Conservation (phyloP, 306 rosid species). For the Castanopsis chinensis region DNA sequence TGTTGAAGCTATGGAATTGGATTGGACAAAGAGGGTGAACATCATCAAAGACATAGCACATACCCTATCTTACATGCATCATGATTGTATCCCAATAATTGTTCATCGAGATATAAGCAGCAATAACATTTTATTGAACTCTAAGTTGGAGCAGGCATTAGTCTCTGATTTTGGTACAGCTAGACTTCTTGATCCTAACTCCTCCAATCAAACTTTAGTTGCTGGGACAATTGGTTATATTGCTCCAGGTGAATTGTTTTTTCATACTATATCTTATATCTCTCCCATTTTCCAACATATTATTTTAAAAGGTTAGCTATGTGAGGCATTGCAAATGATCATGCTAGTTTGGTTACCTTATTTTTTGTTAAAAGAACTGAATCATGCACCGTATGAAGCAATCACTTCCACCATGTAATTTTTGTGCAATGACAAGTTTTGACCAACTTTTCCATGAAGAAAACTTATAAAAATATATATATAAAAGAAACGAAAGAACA, state of each 20-base stretch:
- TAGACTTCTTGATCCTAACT: too few species aligned
- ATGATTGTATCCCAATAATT: slow-evolving; percentile 16
- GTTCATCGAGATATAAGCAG: slow-evolving; percentile 16
- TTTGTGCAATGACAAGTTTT: neutral
- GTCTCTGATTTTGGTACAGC: too few species aligned
- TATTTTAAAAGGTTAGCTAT: too few species aligned
- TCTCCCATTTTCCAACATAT: too few species aligned
- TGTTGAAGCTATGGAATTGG: slow-evolving; percentile 11
- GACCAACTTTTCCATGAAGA: neutral
- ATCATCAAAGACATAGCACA: slow-evolving; percentile 5
- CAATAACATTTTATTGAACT: neutral
- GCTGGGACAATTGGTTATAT: too few species aligned
- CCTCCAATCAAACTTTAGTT: too few species aligned
- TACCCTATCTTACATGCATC: slow-evolving; percentile 25
- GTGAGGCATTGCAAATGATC: neutral
- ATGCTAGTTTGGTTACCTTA: neutral
- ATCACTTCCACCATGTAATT: neutral
- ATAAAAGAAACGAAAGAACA: neutral
- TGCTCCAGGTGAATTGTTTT: too few species aligned
- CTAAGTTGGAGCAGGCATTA: too few species aligned
- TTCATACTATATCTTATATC: too few species aligned
- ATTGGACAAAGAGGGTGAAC: slow-evolving; percentile 15
- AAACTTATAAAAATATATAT: too few species aligned
- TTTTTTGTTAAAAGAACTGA: neutral
- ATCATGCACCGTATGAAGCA: neutral